These are phyloP conservation scores for Apostasia shenzhenica DNA, from an alignment of 106 monocot genomes.

Conservation along the genomic window DNA sequence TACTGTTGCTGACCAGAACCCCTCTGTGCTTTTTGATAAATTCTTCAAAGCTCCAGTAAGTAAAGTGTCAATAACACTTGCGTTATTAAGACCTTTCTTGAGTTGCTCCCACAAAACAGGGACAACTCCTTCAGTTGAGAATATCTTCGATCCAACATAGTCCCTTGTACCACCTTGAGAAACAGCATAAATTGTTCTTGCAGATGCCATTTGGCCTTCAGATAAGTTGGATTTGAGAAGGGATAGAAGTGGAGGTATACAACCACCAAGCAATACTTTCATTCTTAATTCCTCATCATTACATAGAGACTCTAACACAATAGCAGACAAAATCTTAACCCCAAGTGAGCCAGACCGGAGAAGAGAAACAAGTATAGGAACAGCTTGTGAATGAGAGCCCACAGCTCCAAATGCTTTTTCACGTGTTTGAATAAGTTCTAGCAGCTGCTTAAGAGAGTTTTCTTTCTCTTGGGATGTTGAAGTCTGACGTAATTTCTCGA, in stretches of 20 bases:
- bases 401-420: slow-evolving; percentile 91
- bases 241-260: slow-evolving; percentile 86
- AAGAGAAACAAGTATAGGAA: slow-evolving; percentile 93
- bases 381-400: slow-evolving; percentile 96
- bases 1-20: slow-evolving; percentile 72
- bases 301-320: slow-evolving; percentile 81
- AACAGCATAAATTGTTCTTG: slow-evolving; percentile 92
- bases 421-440: slow-evolving; percentile 81
- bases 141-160: slow-evolving; percentile 98
- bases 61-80: slow-evolving; percentile 50
- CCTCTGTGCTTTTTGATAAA: slow-evolving; percentile 70
- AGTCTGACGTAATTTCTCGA: slow-evolving; percentile 73
- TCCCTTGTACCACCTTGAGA: slow-evolving; percentile 87
- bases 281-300: slow-evolving; percentile 91
- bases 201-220: slow-evolving; percentile 78
- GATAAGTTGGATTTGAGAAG: slow-evolving; percentile 79
- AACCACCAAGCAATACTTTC: slow-evolving; percentile 93
- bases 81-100: slow-evolving; percentile 54
- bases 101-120: slow-evolving; percentile 86
- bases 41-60: slow-evolving; percentile 83
- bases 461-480: slow-evolving; percentile 85
- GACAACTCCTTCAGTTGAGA: slow-evolving; percentile 96
- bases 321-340: slow-evolving; percentile 71
- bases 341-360: slow-evolving; percentile 79
- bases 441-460: slow-evolving; percentile 69